phyloP scores from a whole-genome alignment of 2,329 filamentous ascomycete species.

The Neonectria magnoliae region DNA sequence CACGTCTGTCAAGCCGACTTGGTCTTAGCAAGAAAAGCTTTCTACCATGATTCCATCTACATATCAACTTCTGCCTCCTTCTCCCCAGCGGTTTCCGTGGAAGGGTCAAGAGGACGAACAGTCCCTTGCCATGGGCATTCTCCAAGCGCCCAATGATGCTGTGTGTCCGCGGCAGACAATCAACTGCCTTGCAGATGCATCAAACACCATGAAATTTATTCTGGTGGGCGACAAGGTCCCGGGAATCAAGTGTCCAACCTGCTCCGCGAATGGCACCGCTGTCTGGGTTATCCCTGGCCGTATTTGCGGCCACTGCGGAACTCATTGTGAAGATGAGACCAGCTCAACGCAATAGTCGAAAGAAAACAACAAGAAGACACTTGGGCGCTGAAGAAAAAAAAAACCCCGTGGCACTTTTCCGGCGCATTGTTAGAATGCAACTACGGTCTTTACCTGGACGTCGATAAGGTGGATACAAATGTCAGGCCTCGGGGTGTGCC shows the following conservation, averaged over 20 bases:
- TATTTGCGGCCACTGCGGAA: conserved; percentile 61
- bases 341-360: neutral
- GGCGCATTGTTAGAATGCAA: neutral
- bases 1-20: neutral
- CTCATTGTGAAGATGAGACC: conserved; percentile 45
- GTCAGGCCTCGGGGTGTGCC: neutral
- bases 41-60: conserved; percentile 26
- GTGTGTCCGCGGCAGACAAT: neutral
- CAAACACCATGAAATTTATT: neutral
- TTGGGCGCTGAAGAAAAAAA: neutral
- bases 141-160: neutral
- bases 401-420: neutral
- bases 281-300: conserved; percentile 67
- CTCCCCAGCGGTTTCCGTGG: neutral
- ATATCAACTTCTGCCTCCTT: conserved; percentile 7
- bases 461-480: conserved; percentile 5
- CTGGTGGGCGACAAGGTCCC: conserved; percentile 49
- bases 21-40: conserved; percentile 3
- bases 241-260: conserved; percentile 63
- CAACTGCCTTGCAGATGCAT: neutral
- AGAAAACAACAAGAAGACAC: neutral
- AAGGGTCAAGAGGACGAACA: conserved; percentile 1
- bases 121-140: neutral
- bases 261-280: conserved; percentile 59
- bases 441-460: neutral